phyloP scores from a whole-genome alignment of 1,139 yeast species.

The Candida glucosophila region DNA sequence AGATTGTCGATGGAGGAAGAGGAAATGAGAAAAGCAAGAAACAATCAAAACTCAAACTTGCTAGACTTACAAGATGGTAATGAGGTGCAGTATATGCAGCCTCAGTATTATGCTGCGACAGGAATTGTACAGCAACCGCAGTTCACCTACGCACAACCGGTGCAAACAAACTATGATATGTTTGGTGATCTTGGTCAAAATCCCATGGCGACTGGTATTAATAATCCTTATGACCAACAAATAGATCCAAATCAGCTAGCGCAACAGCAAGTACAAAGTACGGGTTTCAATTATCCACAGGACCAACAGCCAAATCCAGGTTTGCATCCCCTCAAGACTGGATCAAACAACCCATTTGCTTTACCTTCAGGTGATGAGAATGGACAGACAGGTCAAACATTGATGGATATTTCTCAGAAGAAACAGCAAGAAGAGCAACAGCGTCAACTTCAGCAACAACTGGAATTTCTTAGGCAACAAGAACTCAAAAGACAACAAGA shows the following conservation, averaged over 20 bases:
- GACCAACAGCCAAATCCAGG: conserved; percentile 33
- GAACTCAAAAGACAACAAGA: conserved; percentile 8
- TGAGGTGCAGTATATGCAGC: conserved; percentile 15
- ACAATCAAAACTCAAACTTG: conserved; percentile 40
- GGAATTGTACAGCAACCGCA: conserved; percentile 28
- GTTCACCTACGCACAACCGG: conserved; percentile 16
- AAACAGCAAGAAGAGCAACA: conserved; percentile 13
- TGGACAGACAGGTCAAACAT: too few species aligned
- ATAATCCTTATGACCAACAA: conserved; percentile 6
- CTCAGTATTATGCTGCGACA: conserved; percentile 21
- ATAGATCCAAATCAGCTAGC: conserved; percentile 19
- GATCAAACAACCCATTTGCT: conserved; percentile 90
- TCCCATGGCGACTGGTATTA: conserved; percentile 47
- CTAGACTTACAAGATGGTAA: conserved; percentile 44
- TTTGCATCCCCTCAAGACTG: conserved; percentile 60
- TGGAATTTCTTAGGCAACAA: conserved; percentile 15
- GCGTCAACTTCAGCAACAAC: conserved; percentile 13
- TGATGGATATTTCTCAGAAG: conserved; percentile 14
- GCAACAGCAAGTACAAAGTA: conserved; percentile 24
- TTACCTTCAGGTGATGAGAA: conserved; percentile 24
- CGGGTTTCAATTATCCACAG: conserved; percentile 25
- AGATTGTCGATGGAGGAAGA: conserved; percentile 85
- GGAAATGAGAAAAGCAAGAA: conserved; percentile 53
- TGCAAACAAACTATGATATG: conserved; percentile 44
- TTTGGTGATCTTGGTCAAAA: conserved; percentile 71